These are phyloP conservation scores for Trypethelium eluteriae DNA, from an alignment of 495 filamentous ascomycete species.

Conservation along the genomic window DNA sequence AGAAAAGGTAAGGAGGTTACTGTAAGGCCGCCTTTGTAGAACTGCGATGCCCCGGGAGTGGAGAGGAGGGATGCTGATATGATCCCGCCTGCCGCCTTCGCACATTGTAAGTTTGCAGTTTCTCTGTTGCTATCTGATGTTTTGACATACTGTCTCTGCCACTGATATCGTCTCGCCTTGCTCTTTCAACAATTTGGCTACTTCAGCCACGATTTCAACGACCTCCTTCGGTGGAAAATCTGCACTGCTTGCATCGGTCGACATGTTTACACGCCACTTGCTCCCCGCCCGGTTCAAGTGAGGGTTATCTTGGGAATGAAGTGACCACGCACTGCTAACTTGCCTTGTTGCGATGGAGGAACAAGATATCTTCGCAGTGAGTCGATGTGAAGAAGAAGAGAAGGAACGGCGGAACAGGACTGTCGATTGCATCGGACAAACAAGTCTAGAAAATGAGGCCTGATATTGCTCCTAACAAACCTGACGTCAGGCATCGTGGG, in stretches of 20 bases:
- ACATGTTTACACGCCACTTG: background rate
- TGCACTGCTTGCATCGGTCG: background rate
- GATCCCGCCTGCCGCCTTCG: slow-evolving; percentile 52
- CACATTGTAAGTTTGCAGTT: slow-evolving; percentile 19
- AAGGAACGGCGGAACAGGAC: background rate
- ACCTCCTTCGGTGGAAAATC: slow-evolving; percentile 46
- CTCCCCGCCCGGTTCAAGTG: background rate
- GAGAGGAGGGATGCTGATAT: slow-evolving; percentile 50
- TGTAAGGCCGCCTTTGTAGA: slow-evolving; percentile 55
- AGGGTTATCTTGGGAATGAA: background rate
- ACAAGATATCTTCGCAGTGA: background rate
- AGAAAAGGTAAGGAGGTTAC: slow-evolving; percentile 26
- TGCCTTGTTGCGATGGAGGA: background rate
- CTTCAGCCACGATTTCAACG: slow-evolving; percentile 42
- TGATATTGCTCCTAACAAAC: background rate
- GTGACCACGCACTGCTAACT: background rate
- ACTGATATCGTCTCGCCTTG: slow-evolving; percentile 50
- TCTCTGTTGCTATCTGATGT: background rate
- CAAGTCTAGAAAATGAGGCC: too few species aligned
- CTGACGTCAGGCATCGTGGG: slow-evolving; percentile 8
- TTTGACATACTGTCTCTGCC: slow-evolving; percentile 45
- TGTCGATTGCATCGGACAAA: too few species aligned
- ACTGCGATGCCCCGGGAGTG: slow-evolving; percentile 46
- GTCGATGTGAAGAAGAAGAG: background rate
- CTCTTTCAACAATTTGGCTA: slow-evolving; percentile 45